A percentile compares a stretch with the other conserved stretches of the same genome.
phyloP scores from a whole-genome alignment of 495 filamentous ascomycete species.

The Aspergillus sparsus region DNA sequence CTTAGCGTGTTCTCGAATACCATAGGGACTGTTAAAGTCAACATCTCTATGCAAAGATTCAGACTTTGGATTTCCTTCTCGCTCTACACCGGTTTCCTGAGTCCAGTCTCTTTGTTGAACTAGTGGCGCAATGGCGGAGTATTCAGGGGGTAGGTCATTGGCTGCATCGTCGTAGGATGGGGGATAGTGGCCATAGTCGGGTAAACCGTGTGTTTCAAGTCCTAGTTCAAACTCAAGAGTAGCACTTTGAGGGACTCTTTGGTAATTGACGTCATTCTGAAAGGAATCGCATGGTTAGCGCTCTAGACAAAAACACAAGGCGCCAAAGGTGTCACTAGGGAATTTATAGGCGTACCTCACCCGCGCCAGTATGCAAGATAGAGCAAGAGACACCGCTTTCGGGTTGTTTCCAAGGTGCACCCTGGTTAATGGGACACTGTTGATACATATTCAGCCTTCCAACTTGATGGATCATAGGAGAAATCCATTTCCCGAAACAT shows the following conservation, averaged over 20 bases:
- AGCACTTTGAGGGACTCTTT: constrained; percentile 6
- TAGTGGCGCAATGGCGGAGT: constrained; percentile 34
- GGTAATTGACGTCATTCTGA: constrained; percentile 2
- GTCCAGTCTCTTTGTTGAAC: constrained; percentile 27
- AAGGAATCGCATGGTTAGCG: background rate
- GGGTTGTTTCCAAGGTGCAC: too few relatives aligned
- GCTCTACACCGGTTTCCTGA: constrained; percentile 20
- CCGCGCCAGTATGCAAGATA: too few relatives aligned
- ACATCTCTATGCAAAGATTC: constrained; percentile 43
- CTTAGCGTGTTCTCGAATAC: constrained; percentile 50
- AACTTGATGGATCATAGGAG: background rate
- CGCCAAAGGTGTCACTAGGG: background rate
- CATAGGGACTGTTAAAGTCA: constrained; percentile 54
- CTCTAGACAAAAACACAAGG: background rate
- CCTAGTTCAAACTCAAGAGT: constrained; percentile 22
- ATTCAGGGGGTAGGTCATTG: constrained; percentile 46
- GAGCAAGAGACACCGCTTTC: too few relatives aligned
- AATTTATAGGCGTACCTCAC: constrained; percentile 4
- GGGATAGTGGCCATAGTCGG: constrained; percentile 34
- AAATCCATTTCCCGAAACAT: background rate
- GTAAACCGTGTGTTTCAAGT: constrained; percentile 20
- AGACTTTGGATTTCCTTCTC: constrained; percentile 37
- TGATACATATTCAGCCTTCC: background rate
- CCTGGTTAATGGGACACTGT: too few relatives aligned
- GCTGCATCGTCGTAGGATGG: constrained; percentile 49